Conservation (phyloP, 1,139 yeast species). For the Lodderomyces metapsilosis region DNA sequence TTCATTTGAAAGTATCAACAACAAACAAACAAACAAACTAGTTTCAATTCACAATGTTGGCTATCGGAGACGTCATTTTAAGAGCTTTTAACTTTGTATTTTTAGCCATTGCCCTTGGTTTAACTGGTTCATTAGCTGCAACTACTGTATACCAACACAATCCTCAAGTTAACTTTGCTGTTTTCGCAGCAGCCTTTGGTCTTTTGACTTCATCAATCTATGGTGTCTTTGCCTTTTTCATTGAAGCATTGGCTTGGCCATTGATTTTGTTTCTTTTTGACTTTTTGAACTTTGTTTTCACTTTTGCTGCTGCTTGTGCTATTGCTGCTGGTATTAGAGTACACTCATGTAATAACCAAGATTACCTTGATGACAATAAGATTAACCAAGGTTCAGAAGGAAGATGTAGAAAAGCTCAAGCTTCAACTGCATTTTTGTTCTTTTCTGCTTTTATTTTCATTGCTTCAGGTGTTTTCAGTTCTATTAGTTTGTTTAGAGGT, state of each 20-base stretch:
- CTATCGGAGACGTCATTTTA: conserved; percentile 72
- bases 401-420: conserved; percentile 96
- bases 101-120: conserved; percentile 75
- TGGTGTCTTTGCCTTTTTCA: conserved; percentile 75
- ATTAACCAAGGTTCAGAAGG: conserved; percentile 72
- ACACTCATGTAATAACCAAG: conserved; percentile 77
- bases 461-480: conserved; percentile 64
- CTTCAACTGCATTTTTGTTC: conserved; percentile 85
- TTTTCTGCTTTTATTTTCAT: conserved; percentile 77
- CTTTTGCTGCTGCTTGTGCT: conserved; percentile 93
- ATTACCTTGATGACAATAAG: conserved; percentile 61
- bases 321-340: conserved; percentile 84
- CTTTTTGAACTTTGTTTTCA: conserved; percentile 84
- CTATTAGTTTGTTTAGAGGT: conserved; percentile 56
- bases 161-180: conserved; percentile 85
- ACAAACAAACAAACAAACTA: neutral
- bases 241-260: conserved; percentile 86
- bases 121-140: conserved; percentile 82
- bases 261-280: conserved; percentile 70
- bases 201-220: conserved; percentile 76
- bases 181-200: conserved; percentile 86
- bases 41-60: conserved; percentile 41
- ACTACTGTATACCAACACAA: conserved; percentile 53
- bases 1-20: too few relatives aligned
- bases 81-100: conserved; percentile 74